These are phyloP conservation scores for Pleurostoma richardsiae DNA, from an alignment of 2,329 filamentous ascomycete species.

Conservation along the genomic window DNA sequence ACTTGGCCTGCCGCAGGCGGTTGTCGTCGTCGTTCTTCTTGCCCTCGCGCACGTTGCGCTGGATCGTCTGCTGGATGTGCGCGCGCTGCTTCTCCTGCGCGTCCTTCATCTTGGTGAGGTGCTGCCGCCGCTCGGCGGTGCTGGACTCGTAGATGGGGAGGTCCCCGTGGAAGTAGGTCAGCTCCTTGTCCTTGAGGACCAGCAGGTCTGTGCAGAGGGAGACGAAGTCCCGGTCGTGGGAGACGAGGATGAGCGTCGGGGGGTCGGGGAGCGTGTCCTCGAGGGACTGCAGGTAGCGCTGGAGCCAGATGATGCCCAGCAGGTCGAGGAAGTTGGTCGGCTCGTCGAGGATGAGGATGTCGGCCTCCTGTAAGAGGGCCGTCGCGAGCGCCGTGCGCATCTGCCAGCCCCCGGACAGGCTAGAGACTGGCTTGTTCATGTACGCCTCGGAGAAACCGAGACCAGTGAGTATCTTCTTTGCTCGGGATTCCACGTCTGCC, in stretches of 20 bases:
- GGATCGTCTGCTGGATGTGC: slow-evolving; percentile 75
- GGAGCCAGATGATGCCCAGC: slow-evolving; percentile 79
- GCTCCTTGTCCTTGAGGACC: slow-evolving; percentile 65
- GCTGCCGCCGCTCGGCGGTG: slow-evolving; percentile 60
- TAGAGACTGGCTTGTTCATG: slow-evolving; percentile 54
- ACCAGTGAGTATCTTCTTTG: slow-evolving; percentile 61
- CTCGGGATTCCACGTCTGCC: slow-evolving; percentile 58
- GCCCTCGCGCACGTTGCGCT: slow-evolving; percentile 68
- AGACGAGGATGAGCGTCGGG: slow-evolving; percentile 71
- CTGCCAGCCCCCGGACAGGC: slow-evolving; percentile 72
- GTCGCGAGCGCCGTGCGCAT: slow-evolving; percentile 64
- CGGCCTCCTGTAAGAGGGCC: slow-evolving; percentile 65
- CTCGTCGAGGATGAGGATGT: slow-evolving; percentile 79
- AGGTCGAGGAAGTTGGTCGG: slow-evolving; percentile 85
- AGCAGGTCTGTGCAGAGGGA: slow-evolving; percentile 74
- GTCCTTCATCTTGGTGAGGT: slow-evolving; percentile 71
- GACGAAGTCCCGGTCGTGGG: slow-evolving; percentile 79
- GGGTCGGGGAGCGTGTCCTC: slow-evolving; percentile 41
- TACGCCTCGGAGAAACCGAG: slow-evolving; percentile 64
- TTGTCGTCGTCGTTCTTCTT: slow-evolving; percentile 78
- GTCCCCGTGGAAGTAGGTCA: slow-evolving; percentile 72
- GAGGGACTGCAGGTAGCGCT: slow-evolving; percentile 61
- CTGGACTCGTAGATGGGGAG: slow-evolving; percentile 67
- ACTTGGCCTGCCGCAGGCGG: slow-evolving; percentile 80
- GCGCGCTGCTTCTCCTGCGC: slow-evolving; percentile 76